Evolutionary conservation across 106 monocot species (phyloP), one percentile per base, ranked within the genome.

Genomic region (Dendrobium huoshanense): DNA sequence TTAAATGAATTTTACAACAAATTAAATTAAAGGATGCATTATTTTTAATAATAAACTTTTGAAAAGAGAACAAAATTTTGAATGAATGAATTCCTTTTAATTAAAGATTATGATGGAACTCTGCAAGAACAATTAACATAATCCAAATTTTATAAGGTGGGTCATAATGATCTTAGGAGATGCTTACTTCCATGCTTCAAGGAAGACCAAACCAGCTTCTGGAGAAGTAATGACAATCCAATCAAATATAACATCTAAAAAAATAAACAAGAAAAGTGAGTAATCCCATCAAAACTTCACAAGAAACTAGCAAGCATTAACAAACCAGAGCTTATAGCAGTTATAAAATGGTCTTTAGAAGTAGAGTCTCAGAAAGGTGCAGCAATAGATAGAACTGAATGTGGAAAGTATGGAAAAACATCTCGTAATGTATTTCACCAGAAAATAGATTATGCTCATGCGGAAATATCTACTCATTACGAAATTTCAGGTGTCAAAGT

Each of bases 161-260:
- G 19, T 42, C 24, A 22, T 24, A 45, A 76, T 24, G 25, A 22
- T 27, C 76, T 49, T 13, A 76, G 2, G n/a, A 72, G 49, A 78
- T 61, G 16, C 92, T 90, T 94, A 98, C 97, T 88, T 98, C 97
- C 97, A 98, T 82, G 90, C 94, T 80, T 92, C 82, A 68, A 98
- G 89, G 75, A 98, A 98, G 5, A 94, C 97, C 2, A 88, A 77
- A 79, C 80, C 97, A 79, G 97, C 94, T 85, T 98, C 97, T 64
- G 97, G 97, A 84, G 97, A 98, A 61, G 97, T 98, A 82, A 98
- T 89, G 37, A 91, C 83, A 87, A 98, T 87, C 97, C 97, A 98
- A 80, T 98, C 97, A 83, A 94, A 98, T 41, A 74, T 73, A 18
- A 83, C 79, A 25, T 91, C 97, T 98, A 87, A 41, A 77, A 44